These are phyloP conservation scores for Ballota nigra DNA, from an alignment of 257 asterid genomes.

Conservation along the genomic window DNA sequence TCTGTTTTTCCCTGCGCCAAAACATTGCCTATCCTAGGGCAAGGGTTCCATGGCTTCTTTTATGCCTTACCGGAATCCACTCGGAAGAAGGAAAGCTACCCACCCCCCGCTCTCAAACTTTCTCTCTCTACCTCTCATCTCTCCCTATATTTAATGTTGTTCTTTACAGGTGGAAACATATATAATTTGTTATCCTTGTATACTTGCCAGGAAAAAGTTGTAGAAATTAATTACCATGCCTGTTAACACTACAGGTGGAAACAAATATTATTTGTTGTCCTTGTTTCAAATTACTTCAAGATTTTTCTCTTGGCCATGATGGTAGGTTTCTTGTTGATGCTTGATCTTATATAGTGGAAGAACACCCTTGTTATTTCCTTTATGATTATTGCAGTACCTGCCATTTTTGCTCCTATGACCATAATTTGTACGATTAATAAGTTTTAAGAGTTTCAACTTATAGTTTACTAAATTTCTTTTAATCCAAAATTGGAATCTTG, in stretches of 20 bases:
- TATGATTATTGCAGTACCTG: background rate
- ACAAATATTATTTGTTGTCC: conserved; percentile 48
- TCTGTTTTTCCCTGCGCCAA: too few relatives aligned
- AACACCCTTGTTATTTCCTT: background rate
- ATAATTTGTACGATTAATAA: background rate
- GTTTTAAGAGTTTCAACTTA: background rate
- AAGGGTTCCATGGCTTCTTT: too few relatives aligned
- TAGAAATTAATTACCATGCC: conserved; percentile 3
- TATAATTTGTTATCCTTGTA: too few relatives aligned
- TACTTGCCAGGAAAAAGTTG: conserved; percentile 2
- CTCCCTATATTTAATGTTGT: too few relatives aligned
- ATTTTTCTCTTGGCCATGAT: conserved; percentile 70
- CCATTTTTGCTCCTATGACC: background rate
- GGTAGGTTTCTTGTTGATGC: conserved; percentile 44
- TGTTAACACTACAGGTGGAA: conserved; percentile 51
- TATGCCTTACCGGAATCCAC: too few relatives aligned
- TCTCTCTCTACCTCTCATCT: too few relatives aligned
- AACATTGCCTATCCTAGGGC: too few relatives aligned
- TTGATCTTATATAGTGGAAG: background rate
- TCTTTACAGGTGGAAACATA: too few relatives aligned
- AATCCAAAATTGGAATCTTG: conserved; percentile 19
- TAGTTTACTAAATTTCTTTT: background rate
- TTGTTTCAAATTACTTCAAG: conserved; percentile 83
- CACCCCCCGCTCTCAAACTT: too few relatives aligned
- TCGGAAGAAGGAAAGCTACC: too few relatives aligned